These are phyloP conservation scores for Gilbertella persicaria DNA, from an alignment of 371 early-diverging fungal genomes.

Conservation along the genomic window DNA sequence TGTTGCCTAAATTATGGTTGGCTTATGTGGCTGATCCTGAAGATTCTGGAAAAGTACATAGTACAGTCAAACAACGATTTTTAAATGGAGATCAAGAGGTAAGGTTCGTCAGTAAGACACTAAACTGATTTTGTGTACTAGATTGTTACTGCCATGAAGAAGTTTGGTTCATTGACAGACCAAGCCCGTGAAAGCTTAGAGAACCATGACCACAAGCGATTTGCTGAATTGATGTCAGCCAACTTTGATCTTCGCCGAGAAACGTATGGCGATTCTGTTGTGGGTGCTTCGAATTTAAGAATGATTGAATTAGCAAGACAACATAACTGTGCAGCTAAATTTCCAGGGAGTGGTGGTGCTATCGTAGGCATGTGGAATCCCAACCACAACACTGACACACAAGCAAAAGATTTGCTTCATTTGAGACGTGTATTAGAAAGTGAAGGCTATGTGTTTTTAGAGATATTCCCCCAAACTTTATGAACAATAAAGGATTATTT, in stretches of 20 bases:
- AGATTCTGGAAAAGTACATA: constrained; percentile 71
- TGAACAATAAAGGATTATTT: not conserved
- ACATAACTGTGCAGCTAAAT: constrained; percentile 51
- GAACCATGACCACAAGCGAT: constrained; percentile 22
- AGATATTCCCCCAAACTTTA: constrained; percentile 28
- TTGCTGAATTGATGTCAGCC: constrained; percentile 49
- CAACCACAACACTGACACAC: not conserved
- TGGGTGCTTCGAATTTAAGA: constrained; percentile 46
- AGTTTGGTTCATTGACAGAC: constrained; percentile 54
- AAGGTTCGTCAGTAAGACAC: not conserved
- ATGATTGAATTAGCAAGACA: constrained; percentile 53
- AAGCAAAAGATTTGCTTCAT: constrained; percentile 25
- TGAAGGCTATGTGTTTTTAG: constrained; percentile 49
- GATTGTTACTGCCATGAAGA: constrained; percentile 62
- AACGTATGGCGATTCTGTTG: constrained; percentile 48
- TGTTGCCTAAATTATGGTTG: constrained; percentile 50
- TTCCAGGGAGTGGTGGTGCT: constrained; percentile 59
- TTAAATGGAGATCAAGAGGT: constrained; percentile 60
- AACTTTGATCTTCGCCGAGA: constrained; percentile 54
- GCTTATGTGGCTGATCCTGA: constrained; percentile 68
- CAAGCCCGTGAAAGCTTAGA: constrained; percentile 36
- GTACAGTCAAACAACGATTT: constrained; percentile 57
- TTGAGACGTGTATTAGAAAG: constrained; percentile 42
- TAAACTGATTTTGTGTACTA: constrained; percentile 10
- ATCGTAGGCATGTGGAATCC: constrained; percentile 53